Conservation (phyloP, 1,139 yeast genomes). For the Yamadazyma triangularis region DNA sequence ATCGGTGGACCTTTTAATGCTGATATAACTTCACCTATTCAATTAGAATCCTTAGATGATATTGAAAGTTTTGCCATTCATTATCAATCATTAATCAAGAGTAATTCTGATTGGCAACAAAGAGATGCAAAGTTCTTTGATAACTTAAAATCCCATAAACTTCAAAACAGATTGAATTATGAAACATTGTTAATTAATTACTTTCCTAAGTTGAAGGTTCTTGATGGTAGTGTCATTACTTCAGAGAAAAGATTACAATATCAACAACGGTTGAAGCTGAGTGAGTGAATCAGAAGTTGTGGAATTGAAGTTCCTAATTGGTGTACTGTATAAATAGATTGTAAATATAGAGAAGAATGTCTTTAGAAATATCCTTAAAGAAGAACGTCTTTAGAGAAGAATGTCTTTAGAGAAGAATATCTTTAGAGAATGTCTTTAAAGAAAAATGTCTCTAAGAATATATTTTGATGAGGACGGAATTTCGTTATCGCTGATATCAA, state of each 20-base stretch:
- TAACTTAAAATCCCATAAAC: conserved; percentile 18
- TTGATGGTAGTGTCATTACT: conserved; percentile 31
- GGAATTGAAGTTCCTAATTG: background rate
- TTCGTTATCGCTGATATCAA: background rate
- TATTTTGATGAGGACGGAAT: too few species aligned
- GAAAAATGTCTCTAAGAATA: too few species aligned
- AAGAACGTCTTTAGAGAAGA: too few species aligned
- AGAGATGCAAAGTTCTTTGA: conserved; percentile 28
- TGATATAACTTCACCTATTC: conserved; percentile 20
- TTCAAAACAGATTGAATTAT: conserved; percentile 31
- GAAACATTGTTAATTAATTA: conserved; percentile 34
- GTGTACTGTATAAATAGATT: background rate
- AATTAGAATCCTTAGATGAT: conserved; percentile 41
- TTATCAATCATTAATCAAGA: conserved; percentile 32
- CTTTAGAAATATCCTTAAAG: too few species aligned
- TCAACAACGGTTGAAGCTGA: conserved; percentile 8
- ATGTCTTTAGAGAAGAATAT: too few species aligned
- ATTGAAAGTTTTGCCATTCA: conserved; percentile 41
- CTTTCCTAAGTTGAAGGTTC: conserved; percentile 28
- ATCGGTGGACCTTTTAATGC: conserved; percentile 7
- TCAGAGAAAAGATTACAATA: conserved; percentile 3
- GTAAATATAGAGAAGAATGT: conserved; percentile 1
- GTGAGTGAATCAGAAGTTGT: too few species aligned
- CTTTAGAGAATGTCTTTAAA: too few species aligned
- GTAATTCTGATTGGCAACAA: conserved; percentile 33